Evolutionary conservation across 163 green algal genomes (phyloP), one percentile per base, ranked within the genome.

Genomic region (Scenedesmus sp.): DNA sequence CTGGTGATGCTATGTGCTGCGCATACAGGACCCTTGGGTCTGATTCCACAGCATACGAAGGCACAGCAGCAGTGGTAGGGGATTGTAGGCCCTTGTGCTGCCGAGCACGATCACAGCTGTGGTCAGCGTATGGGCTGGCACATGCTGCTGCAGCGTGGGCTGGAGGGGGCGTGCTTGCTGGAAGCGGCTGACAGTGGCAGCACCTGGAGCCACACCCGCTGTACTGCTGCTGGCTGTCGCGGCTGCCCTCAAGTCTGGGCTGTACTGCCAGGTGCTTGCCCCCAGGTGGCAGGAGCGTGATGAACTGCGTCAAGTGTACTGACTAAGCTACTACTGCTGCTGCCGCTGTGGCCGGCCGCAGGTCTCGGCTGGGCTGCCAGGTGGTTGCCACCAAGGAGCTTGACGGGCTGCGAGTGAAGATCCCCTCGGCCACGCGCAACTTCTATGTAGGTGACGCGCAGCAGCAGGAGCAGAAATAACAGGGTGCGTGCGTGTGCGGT

Each of bases 281-380:
- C 33, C 22, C 59, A 72, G 49, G n/a, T 26, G 10, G 61, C 61
- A 80, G 70, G 2, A 42, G 70, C 33, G 44, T 56, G 82, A 56
- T 56, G 76, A 26, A 35, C 76, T 83, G 76, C 68, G 18, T 79
- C 10, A 1, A 6, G 37, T 43, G 15, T 40, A 49, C 22, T 22
- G 7, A 3, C 6, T 53, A 53, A 59, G 82, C 51, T 78, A 49
- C 81, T 73, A 13, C 56, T n/a, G 83, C 59, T 49, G 61, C 30
- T 20, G 78, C 78, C 42, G 81, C 46, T 46, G 46, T 49, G 43
- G 44, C 30, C 44, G n/a, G 35, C 33, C 93, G 88, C 96, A 99
- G 96, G 91, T 99, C 96, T 18, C 93, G 98, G 10, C 93, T 99
- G 46, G 98, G 98, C 1, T 99, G 98, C 87, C 98, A 99, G 91